Conservation (phyloP, 1,284 basidiomycete species). For the Inonotus obliquus region DNA sequence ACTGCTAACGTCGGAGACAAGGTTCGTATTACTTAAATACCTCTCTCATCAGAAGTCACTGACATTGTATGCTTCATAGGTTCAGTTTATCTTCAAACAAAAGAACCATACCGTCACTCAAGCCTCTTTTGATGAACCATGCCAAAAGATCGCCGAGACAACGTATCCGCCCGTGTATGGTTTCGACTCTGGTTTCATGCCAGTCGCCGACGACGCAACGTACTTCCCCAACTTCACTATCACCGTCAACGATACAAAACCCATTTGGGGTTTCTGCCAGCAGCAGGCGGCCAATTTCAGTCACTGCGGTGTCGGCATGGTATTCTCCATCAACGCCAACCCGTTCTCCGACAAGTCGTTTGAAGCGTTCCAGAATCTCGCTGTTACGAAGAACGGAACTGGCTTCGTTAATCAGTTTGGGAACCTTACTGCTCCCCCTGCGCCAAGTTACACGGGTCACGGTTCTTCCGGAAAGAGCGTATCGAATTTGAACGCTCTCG, state of each 20-base stretch:
- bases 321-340: conserved; percentile 46
- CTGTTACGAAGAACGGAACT: conserved; percentile 21
- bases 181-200: conserved; percentile 29
- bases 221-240: conserved; percentile 22
- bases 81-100: not conserved
- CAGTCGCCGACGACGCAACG: conserved; percentile 18
- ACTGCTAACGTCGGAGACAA: conserved; percentile 41
- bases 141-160: conserved; percentile 19
- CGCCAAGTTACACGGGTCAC: not conserved
- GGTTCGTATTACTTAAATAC: conserved; percentile 23
- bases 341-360: conserved; percentile 27
- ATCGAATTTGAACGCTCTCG: not conserved
- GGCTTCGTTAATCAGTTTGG: conserved; percentile 15
- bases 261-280: conserved; percentile 48
- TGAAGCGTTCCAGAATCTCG: conserved; percentile 25
- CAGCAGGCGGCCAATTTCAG: conserved; percentile 27
- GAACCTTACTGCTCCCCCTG: conserved; percentile 3
- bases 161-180: conserved; percentile 16
- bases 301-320: conserved; percentile 46
- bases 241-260: conserved; percentile 32
- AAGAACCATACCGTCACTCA: conserved; percentile 28
- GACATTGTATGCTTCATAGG: not conserved
- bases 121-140: conserved; percentile 27
- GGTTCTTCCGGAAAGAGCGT: not conserved
- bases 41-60: not conserved